A percentile compares a stretch with the other conserved stretches of the same genome.
Conservation (phyloP, 1,284 basidiomycete genomes). For the Cerrena zonata region DNA sequence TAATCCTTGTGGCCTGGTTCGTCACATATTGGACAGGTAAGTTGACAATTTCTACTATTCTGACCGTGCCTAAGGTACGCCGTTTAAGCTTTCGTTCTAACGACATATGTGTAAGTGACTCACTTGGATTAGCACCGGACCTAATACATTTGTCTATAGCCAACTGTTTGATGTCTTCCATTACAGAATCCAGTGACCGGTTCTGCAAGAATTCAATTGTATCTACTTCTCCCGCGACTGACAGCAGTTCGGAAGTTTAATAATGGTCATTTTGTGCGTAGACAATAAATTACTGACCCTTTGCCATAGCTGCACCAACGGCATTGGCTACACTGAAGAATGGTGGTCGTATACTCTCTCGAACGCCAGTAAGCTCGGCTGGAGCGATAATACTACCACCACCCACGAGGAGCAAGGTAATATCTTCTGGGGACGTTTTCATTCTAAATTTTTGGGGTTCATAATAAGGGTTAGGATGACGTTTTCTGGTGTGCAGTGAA, state of each 20-base stretch:
- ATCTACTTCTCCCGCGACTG: conserved; percentile 31
- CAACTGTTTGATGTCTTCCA: conserved; percentile 36
- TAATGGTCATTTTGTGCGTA: not conserved
- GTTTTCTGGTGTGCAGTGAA: too few relatives aligned
- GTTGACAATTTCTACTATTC: conserved; percentile 43
- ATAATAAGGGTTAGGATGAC: not conserved
- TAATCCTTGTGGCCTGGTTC: conserved; percentile 44
- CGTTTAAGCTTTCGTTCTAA: not conserved
- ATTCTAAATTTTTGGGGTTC: conserved; percentile 27
- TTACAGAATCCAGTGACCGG: conserved; percentile 35
- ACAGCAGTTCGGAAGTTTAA: too few relatives aligned
- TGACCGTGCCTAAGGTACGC: conserved; percentile 22
- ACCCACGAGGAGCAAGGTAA: conserved; percentile 46
- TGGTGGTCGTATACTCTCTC: conserved; percentile 42
- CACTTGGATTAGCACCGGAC: conserved; percentile 38
- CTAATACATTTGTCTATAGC: conserved; percentile 41
- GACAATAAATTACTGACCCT: conserved; percentile 22
- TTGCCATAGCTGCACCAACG: conserved; percentile 47
- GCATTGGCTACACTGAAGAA: conserved; percentile 52
- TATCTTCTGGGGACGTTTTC: conserved; percentile 52
- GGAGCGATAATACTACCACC: conserved; percentile 47
- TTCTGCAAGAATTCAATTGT: conserved; percentile 39
- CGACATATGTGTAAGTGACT: not conserved
- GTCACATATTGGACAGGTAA: conserved; percentile 45
- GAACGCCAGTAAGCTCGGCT: conserved; percentile 38